Base-by-base conservation (phyloP, 2,329 filamentous ascomycete genomes). In the Cucurbitaria berberidis region DNA sequence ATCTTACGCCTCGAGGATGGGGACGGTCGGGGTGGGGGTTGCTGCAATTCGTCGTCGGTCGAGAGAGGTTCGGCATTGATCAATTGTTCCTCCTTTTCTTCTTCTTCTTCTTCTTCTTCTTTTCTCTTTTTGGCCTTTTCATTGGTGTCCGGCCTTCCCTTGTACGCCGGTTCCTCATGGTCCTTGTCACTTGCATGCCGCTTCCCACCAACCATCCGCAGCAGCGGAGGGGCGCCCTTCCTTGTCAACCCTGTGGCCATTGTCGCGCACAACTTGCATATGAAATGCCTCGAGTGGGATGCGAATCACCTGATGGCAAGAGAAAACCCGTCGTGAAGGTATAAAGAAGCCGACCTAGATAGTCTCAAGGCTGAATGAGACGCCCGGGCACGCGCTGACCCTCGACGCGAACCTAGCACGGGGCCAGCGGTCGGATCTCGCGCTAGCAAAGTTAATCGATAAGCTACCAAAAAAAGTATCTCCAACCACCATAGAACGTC, bases 161-260 rank as follows among this genome's bases (percentile, higher is more conserved):
- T 56, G 19, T 40, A 27, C 7, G 42, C 21, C 19, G 57, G 54
- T 22, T 74, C 68, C 22, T 73, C 69, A 45, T 78, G 76, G 41
- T 78, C 70, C 1, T 75, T 63, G 5, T 63, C 50, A 5, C 56
- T 68, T 16, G 76, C 77, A 62, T 79, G 74, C 24, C 59, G 59
- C 48, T 69, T 70, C 27, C 68, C 66, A 1, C 53, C 42, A 5
- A 78, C 74, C 5, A 11, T 65, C 8, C 49, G 51, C 7, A 78
- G 63, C 7, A 79, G 61, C 22, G 27, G 56, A 3, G 44, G 21
- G 13, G 50, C 52, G 19, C 55, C 41, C 38, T 53, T 57, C 11
- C 18, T 38, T 21, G 19, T 39, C 10, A 39, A 15, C 10, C 36
- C 29, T 67, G 45, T 13, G 9, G 51, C 47, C 61, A 69, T 68